These are phyloP conservation scores for Phaeoacremonium minimum DNA, from an alignment of 2,329 filamentous ascomycete genomes.

Conservation along the genomic window DNA sequence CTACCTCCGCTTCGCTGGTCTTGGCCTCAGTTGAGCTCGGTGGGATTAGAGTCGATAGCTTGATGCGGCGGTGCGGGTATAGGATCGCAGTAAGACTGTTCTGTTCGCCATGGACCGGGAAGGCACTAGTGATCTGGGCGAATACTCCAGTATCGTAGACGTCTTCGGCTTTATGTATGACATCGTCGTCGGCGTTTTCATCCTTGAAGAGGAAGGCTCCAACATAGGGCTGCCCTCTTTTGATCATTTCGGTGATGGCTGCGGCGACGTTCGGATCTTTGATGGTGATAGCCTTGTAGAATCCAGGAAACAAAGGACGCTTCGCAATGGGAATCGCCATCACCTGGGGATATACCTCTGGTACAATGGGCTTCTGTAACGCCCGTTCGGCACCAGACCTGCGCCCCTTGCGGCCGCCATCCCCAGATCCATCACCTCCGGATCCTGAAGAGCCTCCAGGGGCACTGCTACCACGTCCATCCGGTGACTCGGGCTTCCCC, in stretches of 20 bases:
- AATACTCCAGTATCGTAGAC: constrained; percentile 97
- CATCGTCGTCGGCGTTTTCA: constrained; percentile 87
- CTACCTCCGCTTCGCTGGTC: constrained; percentile 46
- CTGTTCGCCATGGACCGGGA: constrained; percentile 83
- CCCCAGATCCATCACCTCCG: constrained; percentile 53
- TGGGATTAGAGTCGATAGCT: constrained; percentile 77
- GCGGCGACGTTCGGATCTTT: constrained; percentile 86
- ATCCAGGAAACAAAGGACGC: constrained; percentile 90
- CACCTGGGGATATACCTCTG: constrained; percentile 94
- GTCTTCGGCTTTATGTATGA: constrained; percentile 85
- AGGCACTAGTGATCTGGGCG: constrained; percentile 94
- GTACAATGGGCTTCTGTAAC: constrained; percentile 82
- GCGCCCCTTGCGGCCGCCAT: constrained; percentile 67
- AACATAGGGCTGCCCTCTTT: constrained; percentile 93
- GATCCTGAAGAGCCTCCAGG: constrained; percentile 46
- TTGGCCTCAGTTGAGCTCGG: constrained; percentile 52
- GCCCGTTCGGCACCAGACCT: constrained; percentile 75
- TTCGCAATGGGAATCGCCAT: constrained; percentile 96
- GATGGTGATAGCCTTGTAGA: constrained; percentile 98
- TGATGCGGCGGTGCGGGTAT: constrained; percentile 93
- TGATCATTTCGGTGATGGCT: constrained; percentile 94
- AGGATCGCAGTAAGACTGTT: constrained; percentile 85
- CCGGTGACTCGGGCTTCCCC: constrained; percentile 31
- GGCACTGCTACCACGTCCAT: constrained; percentile 56
- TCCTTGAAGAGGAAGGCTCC: constrained; percentile 97